A percentile compares a stretch with the other conserved stretches of the same genome.
These are phyloP conservation scores for Daldinia grandis DNA, from an alignment of 495 filamentous ascomycete species.

Conservation along the genomic window DNA sequence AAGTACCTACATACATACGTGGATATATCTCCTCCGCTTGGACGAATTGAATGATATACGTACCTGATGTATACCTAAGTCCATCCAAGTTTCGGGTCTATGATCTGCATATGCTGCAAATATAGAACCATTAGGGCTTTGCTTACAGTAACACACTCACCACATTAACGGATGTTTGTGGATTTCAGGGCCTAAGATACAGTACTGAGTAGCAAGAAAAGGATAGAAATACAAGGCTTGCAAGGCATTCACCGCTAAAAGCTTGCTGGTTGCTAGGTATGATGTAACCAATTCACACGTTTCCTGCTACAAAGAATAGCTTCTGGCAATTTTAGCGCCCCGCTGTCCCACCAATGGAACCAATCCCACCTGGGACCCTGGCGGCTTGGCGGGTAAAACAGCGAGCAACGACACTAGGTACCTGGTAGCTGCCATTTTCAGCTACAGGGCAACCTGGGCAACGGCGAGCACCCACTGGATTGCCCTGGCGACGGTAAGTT, in stretches of 20 bases:
- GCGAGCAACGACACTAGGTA: conserved; percentile 4
- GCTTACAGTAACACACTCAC: too few species aligned
- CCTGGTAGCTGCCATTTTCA: conserved; percentile 39
- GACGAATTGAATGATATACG: too few species aligned
- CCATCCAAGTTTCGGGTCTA: conserved; percentile 2
- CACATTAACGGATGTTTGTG: background rate
- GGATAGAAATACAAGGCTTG: conserved; percentile 3
- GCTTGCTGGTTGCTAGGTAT: conserved; percentile 22
- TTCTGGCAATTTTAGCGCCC: conserved; percentile 37
- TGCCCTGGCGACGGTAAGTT: conserved; percentile 37
- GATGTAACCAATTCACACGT: conserved; percentile 37
- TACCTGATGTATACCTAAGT: background rate
- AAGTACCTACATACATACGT: background rate
- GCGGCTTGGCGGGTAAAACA: conserved; percentile 40
- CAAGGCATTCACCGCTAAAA: conserved; percentile 30
- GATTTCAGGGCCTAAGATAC: conserved; percentile 2
- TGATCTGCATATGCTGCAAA: conserved; percentile 18
- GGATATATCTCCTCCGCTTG: too few species aligned
- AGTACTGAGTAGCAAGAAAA: conserved; percentile 10
- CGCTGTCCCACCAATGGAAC: conserved; percentile 31
- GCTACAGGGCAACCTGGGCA: conserved; percentile 35
- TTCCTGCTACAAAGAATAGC: conserved; percentile 27
- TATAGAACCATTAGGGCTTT: background rate
- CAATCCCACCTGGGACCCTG: conserved; percentile 25
- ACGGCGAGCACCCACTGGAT: conserved; percentile 33